Conservation (phyloP, 73 alveolate genomes). For the Paramecium sexaurelia region DNA sequence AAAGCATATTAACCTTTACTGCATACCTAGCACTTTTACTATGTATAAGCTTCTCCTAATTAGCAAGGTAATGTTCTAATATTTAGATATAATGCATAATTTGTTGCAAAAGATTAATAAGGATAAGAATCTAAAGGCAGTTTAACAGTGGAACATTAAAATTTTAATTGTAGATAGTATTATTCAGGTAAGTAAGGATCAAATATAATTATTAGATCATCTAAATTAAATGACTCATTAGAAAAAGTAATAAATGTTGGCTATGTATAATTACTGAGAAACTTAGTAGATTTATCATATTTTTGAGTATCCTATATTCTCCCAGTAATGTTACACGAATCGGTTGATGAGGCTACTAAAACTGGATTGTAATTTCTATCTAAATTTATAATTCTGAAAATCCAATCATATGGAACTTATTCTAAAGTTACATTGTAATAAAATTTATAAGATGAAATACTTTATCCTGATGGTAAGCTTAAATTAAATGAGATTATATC, state of each 20-base stretch:
- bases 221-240: background rate
- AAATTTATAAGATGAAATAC: background rate
- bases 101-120: background rate
- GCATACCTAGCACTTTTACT: background rate
- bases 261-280: background rate
- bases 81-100: background rate
- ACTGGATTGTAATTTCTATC: background rate
- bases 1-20: slow-evolving; percentile 3
- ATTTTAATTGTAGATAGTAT: background rate
- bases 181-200: slow-evolving; percentile 21
- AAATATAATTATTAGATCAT: background rate
- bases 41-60: slow-evolving; percentile 7
- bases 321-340: background rate
- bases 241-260: background rate
- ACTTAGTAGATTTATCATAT: background rate
- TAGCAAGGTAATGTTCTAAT: slow-evolving; percentile 1
- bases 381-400: background rate
- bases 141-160: background rate
- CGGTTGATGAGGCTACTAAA: background rate
- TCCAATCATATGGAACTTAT: slow-evolving; percentile 16
- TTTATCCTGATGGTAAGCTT: slow-evolving; percentile 29
- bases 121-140: background rate
- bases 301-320: background rate
- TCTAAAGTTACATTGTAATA: background rate
- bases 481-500: background rate